These are phyloP conservation scores for Candida caryicola DNA, from an alignment of 805 yeast species.

Conservation along the genomic window DNA sequence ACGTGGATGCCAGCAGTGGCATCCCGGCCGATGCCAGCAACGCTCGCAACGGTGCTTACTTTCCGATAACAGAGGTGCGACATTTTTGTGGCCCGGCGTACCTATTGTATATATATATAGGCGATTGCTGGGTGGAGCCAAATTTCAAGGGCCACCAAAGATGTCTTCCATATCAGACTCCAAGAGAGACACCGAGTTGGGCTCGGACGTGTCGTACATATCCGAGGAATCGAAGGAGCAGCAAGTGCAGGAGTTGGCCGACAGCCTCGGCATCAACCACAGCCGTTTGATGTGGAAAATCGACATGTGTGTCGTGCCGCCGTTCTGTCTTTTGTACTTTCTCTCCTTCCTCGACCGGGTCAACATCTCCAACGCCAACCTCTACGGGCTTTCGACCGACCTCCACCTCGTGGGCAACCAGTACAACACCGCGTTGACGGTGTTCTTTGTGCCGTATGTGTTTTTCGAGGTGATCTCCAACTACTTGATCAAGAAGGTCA, in stretches of 20 bases:
- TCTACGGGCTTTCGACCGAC: slow-evolving; percentile 62
- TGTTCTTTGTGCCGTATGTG: slow-evolving; percentile 71
- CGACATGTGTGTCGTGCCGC: slow-evolving; percentile 69
- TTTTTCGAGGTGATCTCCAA: slow-evolving; percentile 65
- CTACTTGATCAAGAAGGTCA: slow-evolving; percentile 52
- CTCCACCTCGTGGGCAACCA: slow-evolving; percentile 55
- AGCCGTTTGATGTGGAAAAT: slow-evolving; percentile 57
- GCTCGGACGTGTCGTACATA: background rate
- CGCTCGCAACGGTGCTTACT: no score
- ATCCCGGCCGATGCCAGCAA: no score
- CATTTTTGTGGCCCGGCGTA: no score
- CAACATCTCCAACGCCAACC: slow-evolving; percentile 76
- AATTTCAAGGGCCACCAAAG: no score
- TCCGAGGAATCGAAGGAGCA: slow-evolving; percentile 4
- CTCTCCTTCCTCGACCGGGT: slow-evolving; percentile 79
- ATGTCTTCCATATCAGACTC: background rate
- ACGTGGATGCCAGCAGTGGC: no score
- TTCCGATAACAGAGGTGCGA: no score
- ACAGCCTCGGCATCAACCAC: slow-evolving; percentile 48
- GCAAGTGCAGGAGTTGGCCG: slow-evolving; percentile 21
- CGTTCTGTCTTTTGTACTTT: slow-evolving; percentile 72
- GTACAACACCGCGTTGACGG: slow-evolving; percentile 62
- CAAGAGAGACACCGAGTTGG: background rate
- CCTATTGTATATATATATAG: no score
- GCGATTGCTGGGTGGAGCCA: no score